Evolutionary conservation across 2,329 filamentous ascomycete species (phyloP).

Genomic region (Blastomyces parvus): DNA sequence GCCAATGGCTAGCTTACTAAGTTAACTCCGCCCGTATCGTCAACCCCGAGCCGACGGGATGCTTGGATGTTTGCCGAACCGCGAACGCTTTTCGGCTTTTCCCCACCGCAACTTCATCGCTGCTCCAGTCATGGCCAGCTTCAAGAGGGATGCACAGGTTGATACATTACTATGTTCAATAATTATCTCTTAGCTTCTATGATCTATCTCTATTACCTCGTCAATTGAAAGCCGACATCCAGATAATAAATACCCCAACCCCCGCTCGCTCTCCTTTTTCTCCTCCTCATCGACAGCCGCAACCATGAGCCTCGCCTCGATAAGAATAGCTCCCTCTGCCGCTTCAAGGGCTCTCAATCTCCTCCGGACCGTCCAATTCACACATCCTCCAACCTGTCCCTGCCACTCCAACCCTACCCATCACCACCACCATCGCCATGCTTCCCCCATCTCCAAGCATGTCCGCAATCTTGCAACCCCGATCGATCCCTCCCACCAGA

Average conservation of each 20-base stretch:
- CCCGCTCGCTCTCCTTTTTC: background rate
- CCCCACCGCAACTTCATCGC: no score
- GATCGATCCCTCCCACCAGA: slow-evolving; percentile 59
- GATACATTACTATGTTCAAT: no score
- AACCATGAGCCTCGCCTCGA: slow-evolving; percentile 31
- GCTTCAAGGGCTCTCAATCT: slow-evolving; percentile 46
- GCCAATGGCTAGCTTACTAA: no score
- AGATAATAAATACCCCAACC: no score
- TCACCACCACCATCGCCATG: slow-evolving; percentile 53
- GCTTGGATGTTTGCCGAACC: no score
- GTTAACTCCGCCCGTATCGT: no score
- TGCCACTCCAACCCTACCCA: slow-evolving; percentile 85
- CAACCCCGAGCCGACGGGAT: no score
- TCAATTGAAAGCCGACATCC: background rate
- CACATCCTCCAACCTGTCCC: slow-evolving; percentile 77
- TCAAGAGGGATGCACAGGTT: no score
- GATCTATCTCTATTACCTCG: no score
- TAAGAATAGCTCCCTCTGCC: slow-evolving; percentile 39
- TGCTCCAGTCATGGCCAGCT: no score
- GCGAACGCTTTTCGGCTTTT: no score
- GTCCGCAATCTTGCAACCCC: slow-evolving; percentile 65
- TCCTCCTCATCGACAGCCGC: background rate
- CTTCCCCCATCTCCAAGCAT: slow-evolving; percentile 34
- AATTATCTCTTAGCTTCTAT: no score
- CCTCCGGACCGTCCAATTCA: slow-evolving; percentile 82